These are phyloP conservation scores for Fraxinus dipetala DNA, from an alignment of 305 asterid species.

Conservation along the genomic window DNA sequence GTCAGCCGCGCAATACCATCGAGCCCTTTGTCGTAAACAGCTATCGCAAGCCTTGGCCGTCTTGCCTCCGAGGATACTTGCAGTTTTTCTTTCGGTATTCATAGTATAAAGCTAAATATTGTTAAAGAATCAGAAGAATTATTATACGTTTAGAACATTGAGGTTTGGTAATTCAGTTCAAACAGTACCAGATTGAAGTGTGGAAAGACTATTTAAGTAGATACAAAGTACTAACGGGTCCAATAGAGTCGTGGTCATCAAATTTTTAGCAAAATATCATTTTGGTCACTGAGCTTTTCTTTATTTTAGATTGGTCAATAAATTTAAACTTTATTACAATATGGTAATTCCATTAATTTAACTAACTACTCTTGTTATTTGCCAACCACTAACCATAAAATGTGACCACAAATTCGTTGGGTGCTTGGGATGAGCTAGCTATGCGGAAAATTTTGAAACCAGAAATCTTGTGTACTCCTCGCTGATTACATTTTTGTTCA, in stretches of 20 bases:
- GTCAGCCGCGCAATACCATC: conserved; percentile 77
- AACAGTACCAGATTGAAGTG: neutral
- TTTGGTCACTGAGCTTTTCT: neutral
- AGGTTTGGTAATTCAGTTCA: neutral
- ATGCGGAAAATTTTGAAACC: too few species aligned
- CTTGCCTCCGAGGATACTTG: conserved; percentile 52
- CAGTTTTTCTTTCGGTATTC: conserved; percentile 38
- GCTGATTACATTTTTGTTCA: too few species aligned
- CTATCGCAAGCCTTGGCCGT: conserved; percentile 69
- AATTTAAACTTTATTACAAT: neutral
- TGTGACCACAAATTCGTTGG: neutral
- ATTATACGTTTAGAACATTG: neutral
- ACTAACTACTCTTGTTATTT: neutral
- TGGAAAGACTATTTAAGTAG: neutral
- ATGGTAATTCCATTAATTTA: neutral
- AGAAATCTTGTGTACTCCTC: neutral
- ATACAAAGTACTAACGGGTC: neutral
- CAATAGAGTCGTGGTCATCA: neutral
- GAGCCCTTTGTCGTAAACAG: conserved; percentile 61
- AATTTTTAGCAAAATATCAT: neutral
- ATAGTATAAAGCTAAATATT: neutral
- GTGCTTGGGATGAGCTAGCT: neutral
- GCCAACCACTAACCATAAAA: neutral
- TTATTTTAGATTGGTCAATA: neutral
- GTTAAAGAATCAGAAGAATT: neutral